Evolutionary conservation across 2,329 filamentous ascomycete species (phyloP), one percentile per base, ranked within the genome.

Genomic region (Microsporum ferrugineum): DNA sequence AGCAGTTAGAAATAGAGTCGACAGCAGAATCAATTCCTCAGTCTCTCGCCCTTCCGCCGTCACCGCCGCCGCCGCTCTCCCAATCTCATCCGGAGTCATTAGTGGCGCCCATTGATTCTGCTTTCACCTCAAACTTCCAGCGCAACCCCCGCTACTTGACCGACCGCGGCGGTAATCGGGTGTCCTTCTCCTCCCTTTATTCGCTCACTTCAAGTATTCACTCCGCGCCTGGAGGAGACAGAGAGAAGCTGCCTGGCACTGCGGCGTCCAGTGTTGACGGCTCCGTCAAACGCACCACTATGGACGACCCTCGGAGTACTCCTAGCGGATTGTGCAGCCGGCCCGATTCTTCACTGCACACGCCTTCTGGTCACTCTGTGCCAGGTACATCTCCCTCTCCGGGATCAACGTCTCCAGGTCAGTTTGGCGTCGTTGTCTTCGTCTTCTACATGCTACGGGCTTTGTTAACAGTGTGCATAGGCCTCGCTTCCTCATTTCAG

Each of bases 171-270:
- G 78, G 78, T 51, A 87, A 88, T 68, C 84, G 88, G 58, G 78
- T 88, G 70, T 91, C 88, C 29, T 81, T 87, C 63, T 88, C 86
- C 5, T 91, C 88, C 0, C 76, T 89, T 58, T 87, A 88, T 69
- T 89, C 87, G 36, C 75, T 70, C 17, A 66, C 63, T 55, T 65
- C 64, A 12, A 65, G 59, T 60, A 43, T 63, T 29, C 34, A 65
- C 58, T 63, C 64, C 58, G n/a, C 55, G 27, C 53, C 59, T 5
- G 49, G 49, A 23, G 17, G 17, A 17, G 49, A 55, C 23, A 55
- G 49, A 36, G 65, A 69, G 60, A 63, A 66, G 64, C 60, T 66
- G 57, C 63, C 65, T 36, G 66, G 65, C 60, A 62, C 65, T 60
- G 63, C 66, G 65, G 64, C 66, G n/a, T 61, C 63, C 57, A 64